Evolutionary conservation across 345 rosid genomes (phyloP), one percentile per base, ranked within the genome.

Genomic region (Pistacia vera): DNA sequence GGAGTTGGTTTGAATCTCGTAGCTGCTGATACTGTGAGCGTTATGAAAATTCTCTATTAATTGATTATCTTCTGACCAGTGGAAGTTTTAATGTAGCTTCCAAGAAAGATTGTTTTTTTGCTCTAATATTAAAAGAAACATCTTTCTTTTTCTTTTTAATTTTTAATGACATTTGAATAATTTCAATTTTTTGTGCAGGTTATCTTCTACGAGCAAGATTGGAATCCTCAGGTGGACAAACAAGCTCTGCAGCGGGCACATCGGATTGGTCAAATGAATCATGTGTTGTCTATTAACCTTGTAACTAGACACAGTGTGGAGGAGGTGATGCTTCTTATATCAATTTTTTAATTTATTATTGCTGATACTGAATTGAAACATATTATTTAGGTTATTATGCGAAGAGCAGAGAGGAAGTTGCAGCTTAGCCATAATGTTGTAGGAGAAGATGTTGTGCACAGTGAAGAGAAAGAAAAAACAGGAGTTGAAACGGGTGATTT

Each of bases 141-240:
- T 62, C 59, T 0, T 79, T 28, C 6, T 22, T 64, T 66, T 55
- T 36, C 13, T 59, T 71, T 33, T 48, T 7, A 2, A 60, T 14
- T 7, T 17, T 61, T 8, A 61, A 61, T 38, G 58, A 35, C 30
- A 61, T 72, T 35, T 38, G 3, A 46, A 36, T 72, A 7, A 48
- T 74, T 79, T 73, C 79, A 25, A 56, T 79, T 65, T 13, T 25
- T 72, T 72, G 9, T 41, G 55, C 82, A 94, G 98, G 97, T 92
- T 77, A 89, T 94, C 78, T 91, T 92, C 81, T 94, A 88, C 18
- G 98, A 94, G 82, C 97, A 94, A 88, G 97, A 94, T 75, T 94
- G 98, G 98, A 94, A 94, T 77, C 98, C 97, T 52, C 98, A 94
- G 79, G 97, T 92, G 75, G 98, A 91, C 80, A 91, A 89, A 85